phyloP scores from a whole-genome alignment of 441 rosid species.

The Pelargonium cotyledonis region DNA sequence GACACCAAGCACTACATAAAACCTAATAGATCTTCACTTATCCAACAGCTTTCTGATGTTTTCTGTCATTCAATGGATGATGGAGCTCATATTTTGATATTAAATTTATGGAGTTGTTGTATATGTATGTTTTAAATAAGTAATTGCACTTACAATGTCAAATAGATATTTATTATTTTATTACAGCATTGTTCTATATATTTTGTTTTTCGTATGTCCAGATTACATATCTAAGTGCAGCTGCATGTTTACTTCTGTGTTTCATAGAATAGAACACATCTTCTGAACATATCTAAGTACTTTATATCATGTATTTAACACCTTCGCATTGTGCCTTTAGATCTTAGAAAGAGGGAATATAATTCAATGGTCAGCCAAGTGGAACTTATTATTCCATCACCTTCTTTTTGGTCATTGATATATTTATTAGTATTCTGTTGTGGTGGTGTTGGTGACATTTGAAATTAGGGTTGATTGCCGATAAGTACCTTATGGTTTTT shows the following conservation, averaged over 20 bases:
- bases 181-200: not conserved
- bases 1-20: not conserved
- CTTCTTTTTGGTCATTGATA: not conserved
- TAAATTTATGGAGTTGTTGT: too few species aligned
- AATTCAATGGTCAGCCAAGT: slow-evolving; percentile 5
- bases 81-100: not conserved
- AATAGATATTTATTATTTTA: too few species aligned
- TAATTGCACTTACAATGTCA: not conserved
- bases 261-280: not conserved
- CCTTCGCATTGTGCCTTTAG: not conserved
- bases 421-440: not conserved
- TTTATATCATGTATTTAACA: not conserved
- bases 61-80: not conserved
- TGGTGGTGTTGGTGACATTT: not conserved
- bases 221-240: not conserved
- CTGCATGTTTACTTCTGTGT: not conserved
- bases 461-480: not conserved
- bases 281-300: not conserved
- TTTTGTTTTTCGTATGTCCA: not conserved
- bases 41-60: not conserved
- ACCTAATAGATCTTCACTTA: not conserved
- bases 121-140: not conserved
- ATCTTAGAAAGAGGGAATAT: slow-evolving; percentile 1
- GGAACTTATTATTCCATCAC: not conserved
- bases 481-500: not conserved